Evolutionary conservation across 2,329 filamentous ascomycete species (phyloP).

Genomic region (Aphanocladium album): DNA sequence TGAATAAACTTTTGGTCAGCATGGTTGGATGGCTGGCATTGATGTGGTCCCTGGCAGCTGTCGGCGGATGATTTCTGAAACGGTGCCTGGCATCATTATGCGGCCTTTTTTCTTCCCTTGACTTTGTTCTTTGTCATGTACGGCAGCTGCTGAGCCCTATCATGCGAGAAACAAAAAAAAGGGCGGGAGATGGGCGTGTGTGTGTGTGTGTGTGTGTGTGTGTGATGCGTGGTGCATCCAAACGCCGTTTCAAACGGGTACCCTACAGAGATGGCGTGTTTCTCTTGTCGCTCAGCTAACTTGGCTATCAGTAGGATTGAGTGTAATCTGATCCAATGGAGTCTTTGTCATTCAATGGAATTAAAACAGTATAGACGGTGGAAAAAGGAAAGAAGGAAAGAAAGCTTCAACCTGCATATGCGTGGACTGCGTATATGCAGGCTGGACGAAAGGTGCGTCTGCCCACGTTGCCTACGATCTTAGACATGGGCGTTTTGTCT

Average conservation of each 20-base stretch:
- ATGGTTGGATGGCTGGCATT: not conserved
- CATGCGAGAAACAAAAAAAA: not conserved
- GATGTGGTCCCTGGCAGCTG: not conserved
- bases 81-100: not conserved
- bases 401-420: not conserved
- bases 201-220: too few relatives aligned
- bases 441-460: not conserved
- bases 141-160: not conserved
- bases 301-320: not conserved
- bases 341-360: too few relatives aligned
- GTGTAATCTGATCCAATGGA: not conserved
- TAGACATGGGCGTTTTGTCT: conserved; percentile 11
- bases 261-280: not conserved
- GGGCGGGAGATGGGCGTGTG: not conserved
- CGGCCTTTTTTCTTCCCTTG: not conserved
- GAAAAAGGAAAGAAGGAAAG: not conserved
- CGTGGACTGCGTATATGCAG: not conserved
- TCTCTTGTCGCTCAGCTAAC: not conserved
- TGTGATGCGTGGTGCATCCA: not conserved
- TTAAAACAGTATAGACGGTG: too few relatives aligned
- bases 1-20: not conserved
- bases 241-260: not conserved
- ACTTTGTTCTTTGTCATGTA: not conserved
- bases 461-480: not conserved
- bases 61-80: not conserved